phyloP scores from a whole-genome alignment of 805 yeast genomes.

The Yarrowia sp. region DNA sequence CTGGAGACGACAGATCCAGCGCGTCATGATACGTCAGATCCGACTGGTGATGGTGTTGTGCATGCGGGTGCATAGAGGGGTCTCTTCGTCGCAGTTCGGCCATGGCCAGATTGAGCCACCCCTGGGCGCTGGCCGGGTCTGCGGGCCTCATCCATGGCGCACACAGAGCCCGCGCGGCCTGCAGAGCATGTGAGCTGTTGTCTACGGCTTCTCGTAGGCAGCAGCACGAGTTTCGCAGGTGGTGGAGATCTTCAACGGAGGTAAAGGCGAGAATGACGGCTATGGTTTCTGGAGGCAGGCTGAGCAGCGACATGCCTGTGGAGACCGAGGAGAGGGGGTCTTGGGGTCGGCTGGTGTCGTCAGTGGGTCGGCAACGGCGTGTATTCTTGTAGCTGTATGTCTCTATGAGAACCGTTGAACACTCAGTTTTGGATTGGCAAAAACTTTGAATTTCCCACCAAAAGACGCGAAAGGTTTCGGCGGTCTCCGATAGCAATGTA shows the following conservation, averaged over 20 bases:
- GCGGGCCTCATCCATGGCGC: slow-evolving; percentile 22
- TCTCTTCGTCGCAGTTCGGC: slow-evolving; percentile 24
- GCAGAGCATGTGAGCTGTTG: slow-evolving; percentile 6
- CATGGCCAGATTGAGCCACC: slow-evolving; percentile 13
- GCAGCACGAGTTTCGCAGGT: slow-evolving; percentile 21
- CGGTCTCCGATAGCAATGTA: neutral
- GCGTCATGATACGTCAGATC: neutral
- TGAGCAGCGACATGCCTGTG: slow-evolving; percentile 33
- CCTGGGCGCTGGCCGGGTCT: slow-evolving; percentile 2
- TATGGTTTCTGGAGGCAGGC: slow-evolving; percentile 29
- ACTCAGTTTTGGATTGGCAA: slow-evolving; percentile 7
- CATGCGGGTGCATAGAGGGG: slow-evolving; percentile 15
- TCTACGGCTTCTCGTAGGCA: slow-evolving; percentile 20
- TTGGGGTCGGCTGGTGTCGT: no score
- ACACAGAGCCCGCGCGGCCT: slow-evolving; percentile 17
- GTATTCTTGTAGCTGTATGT: no score
- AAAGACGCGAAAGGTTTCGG: neutral
- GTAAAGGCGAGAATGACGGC: slow-evolving; percentile 27
- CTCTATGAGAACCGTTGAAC: no score
- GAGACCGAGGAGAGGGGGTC: no score
- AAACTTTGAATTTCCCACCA: slow-evolving; percentile 8
- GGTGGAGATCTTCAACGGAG: slow-evolving; percentile 8
- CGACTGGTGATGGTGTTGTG: slow-evolving; percentile 23
- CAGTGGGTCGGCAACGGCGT: no score
- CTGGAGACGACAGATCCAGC: slow-evolving; percentile 8